Conservation (phyloP, 148 eudicot genomes). For the Mesembryanthemum crystallinum region DNA sequence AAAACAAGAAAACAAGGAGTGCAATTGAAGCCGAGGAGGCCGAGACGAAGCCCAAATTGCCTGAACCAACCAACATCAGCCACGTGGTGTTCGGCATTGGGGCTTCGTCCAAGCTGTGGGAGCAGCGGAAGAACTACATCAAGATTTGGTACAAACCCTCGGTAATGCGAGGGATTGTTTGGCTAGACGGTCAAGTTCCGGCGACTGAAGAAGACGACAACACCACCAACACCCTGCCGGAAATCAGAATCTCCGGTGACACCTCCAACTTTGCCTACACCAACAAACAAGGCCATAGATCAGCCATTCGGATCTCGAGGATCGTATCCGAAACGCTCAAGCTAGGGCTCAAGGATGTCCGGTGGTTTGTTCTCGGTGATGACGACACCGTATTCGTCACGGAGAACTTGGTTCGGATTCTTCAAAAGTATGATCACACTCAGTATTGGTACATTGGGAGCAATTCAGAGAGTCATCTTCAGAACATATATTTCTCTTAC, state of each 20-base stretch:
- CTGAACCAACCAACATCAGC: constrained; percentile 40
- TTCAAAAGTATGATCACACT: constrained; percentile 68
- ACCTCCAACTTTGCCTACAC: constrained; percentile 56
- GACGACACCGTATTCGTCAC: constrained; percentile 86
- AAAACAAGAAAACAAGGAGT: not conserved
- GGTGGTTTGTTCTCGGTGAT: constrained; percentile 90
- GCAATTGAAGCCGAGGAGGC: not conserved
- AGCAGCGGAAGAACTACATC: constrained; percentile 64
- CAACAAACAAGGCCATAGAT: constrained; percentile 71
- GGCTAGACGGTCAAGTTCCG: constrained; percentile 58
- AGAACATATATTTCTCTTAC: constrained; percentile 80
- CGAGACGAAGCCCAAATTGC: not conserved
- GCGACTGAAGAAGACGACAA: constrained; percentile 1
- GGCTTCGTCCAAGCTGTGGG: constrained; percentile 75
- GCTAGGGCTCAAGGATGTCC: constrained; percentile 49
- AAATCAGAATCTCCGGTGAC: constrained; percentile 53
- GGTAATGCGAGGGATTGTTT: constrained; percentile 61
- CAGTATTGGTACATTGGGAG: constrained; percentile 77
- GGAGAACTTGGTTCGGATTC: constrained; percentile 60
- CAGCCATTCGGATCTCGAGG: constrained; percentile 81
- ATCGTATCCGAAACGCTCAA: constrained; percentile 72
- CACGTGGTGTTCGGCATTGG: constrained; percentile 89
- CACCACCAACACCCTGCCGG: constrained; percentile 35
- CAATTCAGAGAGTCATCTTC: constrained; percentile 69
- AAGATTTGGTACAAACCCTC: constrained; percentile 73